phyloP scores from a whole-genome alignment of 176 grass and related monocot genomes.

The Coix lacrymajobi region DNA sequence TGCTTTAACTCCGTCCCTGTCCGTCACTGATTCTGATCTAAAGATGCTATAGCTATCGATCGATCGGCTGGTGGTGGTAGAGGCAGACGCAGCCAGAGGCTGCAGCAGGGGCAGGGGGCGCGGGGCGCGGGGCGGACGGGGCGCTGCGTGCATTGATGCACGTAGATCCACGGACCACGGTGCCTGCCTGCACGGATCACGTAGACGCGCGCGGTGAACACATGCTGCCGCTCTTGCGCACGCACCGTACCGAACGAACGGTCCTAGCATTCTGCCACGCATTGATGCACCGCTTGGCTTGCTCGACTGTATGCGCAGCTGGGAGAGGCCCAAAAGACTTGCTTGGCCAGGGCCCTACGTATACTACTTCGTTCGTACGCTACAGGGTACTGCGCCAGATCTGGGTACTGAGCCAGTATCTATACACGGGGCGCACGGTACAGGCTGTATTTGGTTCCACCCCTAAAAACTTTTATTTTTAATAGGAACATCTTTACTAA shows the following conservation, averaged over 20 bases:
- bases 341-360: not conserved
- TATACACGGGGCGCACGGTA: too few species aligned
- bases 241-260: not conserved
- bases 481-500: too few species aligned
- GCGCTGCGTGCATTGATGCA: not conserved
- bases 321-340: not conserved
- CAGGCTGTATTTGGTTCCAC: too few species aligned
- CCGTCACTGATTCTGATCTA: too few species aligned
- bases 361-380: too few species aligned
- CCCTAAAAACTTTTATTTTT: too few species aligned
- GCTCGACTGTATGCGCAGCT: not conserved
- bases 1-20: too few species aligned
- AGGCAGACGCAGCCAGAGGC: not conserved
- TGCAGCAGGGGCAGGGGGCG: not conserved
- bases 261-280: constrained; percentile 5
- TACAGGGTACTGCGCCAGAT: too few species aligned
- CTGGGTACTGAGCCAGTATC: too few species aligned
- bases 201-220: not conserved
- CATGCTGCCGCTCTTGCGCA: not conserved
- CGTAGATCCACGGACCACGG: not conserved
- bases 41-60: too few species aligned
- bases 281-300: not conserved
- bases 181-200: constrained; percentile 1
- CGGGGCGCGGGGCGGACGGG: not conserved
- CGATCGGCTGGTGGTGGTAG: too few species aligned